Evolutionary conservation across 2,329 filamentous ascomycete genomes (phyloP).

Genomic region (Anisogramma anomala): DNA sequence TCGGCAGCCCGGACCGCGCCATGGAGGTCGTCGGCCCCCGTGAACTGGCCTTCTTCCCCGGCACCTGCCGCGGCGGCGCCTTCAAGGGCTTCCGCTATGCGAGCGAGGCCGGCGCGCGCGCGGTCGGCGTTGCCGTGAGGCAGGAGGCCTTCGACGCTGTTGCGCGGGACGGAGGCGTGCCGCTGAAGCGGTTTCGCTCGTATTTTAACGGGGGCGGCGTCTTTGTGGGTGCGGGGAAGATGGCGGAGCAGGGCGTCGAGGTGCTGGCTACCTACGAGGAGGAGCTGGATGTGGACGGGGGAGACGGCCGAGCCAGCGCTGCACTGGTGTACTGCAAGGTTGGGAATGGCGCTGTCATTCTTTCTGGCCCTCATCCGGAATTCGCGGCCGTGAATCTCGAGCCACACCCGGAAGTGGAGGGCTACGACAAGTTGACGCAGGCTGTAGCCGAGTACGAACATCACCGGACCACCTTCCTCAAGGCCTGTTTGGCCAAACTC

Average conservation of each 20-base stretch:
- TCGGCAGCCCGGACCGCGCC: constrained; percentile 51
- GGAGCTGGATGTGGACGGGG: constrained; percentile 63
- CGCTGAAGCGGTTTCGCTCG: constrained; percentile 51
- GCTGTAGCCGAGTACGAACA: constrained; percentile 58
- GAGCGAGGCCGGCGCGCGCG: constrained; percentile 72
- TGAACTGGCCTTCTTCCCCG: constrained; percentile 82
- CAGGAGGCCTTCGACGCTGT: constrained; percentile 42
- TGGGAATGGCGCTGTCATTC: constrained; percentile 64
- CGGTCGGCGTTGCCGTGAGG: constrained; percentile 54
- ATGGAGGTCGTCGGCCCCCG: constrained; percentile 78
- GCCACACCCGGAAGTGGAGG: constrained; percentile 51
- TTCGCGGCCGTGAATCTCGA: constrained; percentile 73
- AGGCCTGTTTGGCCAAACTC: constrained; percentile 66
- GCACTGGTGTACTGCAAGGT: constrained; percentile 76
- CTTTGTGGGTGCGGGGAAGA: constrained; percentile 66
- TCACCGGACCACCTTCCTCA: constrained; percentile 62
- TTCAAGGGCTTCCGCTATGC: constrained; percentile 85
- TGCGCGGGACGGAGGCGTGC: constrained; percentile 27
- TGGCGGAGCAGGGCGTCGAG: constrained; percentile 56
- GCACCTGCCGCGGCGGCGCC: constrained; percentile 72
- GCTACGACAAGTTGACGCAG: constrained; percentile 60
- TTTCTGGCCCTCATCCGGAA: constrained; percentile 91
- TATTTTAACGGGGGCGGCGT: constrained; percentile 96
- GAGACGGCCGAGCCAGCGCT: constrained; percentile 57
- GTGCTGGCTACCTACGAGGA: constrained; percentile 72